These are phyloP conservation scores for Meripilus lineatus DNA, from an alignment of 1,284 basidiomycete genomes.

Conservation along the genomic window DNA sequence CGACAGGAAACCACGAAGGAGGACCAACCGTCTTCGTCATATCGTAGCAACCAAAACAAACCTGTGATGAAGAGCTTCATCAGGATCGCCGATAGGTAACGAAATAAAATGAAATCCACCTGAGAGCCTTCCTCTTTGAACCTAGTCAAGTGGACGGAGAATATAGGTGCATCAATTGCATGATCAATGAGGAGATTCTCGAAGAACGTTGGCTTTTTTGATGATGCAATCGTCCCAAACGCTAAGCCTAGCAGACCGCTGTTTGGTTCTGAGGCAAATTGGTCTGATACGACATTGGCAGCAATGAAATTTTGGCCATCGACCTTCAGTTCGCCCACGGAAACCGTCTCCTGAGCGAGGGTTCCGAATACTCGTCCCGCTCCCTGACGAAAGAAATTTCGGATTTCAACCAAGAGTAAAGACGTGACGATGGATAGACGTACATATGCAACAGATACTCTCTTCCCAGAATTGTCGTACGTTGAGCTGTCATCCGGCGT, in stretches of 20 bases:
- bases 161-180: conserved; percentile 42
- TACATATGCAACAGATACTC: conserved; percentile 55
- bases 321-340: conserved; percentile 39
- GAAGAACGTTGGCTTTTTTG: conserved; percentile 47
- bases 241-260: conserved; percentile 56
- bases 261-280: conserved; percentile 41
- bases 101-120: conserved; percentile 25
- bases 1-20: conserved; percentile 48
- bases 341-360: conserved; percentile 43
- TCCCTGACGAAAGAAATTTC: conserved; percentile 32
- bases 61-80: conserved; percentile 22
- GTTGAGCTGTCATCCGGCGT: conserved; percentile 35
- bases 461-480: conserved; percentile 26
- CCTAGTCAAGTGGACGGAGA: conserved; percentile 54
- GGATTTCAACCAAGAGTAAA: conserved; percentile 9
- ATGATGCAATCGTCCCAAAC: conserved; percentile 48
- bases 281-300: conserved; percentile 35
- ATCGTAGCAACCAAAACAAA: conserved; percentile 59
- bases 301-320: conserved; percentile 45
- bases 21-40: conserved; percentile 40
- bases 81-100: background rate
- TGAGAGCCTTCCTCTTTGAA: conserved; percentile 42
- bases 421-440: conserved; percentile 26
- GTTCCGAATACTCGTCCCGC: conserved; percentile 43
- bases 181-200: conserved; percentile 50